phyloP scores from a whole-genome alignment of 805 yeast species.

The Metschnikowia aberdeeniae region DNA sequence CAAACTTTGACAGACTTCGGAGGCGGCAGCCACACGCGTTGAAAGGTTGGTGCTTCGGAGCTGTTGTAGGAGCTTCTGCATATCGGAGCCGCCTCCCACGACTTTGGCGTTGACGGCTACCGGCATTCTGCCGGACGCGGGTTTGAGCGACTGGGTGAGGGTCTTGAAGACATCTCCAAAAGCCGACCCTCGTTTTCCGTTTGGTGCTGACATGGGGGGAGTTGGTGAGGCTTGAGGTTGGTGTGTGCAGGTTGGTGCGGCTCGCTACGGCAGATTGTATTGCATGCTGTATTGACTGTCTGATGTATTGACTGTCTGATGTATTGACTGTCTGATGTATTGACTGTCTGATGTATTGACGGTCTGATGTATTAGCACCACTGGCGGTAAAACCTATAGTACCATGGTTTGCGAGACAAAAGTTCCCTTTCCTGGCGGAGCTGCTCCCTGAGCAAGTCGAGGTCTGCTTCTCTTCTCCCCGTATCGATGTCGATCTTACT shows the following conservation, averaged over 20 bases:
- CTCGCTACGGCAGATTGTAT: no score
- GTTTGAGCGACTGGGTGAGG: constrained; percentile 34
- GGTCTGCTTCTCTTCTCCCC: constrained; percentile 59
- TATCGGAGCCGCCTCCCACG: constrained; percentile 43
- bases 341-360: no score
- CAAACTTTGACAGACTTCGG: constrained; percentile 46
- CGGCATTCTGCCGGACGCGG: constrained; percentile 18
- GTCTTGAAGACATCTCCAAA: constrained; percentile 39
- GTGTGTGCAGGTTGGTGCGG: no score
- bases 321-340: no score
- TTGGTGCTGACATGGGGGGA: not conserved
- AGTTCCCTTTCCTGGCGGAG: constrained; percentile 19
- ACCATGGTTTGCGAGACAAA: constrained; percentile 31
- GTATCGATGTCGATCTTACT: constrained; percentile 55
- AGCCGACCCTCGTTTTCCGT: constrained; percentile 22
- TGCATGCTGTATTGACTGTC: no score
- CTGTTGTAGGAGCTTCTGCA: constrained; percentile 36
- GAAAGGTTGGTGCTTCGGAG: constrained; percentile 35
- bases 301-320: not conserved
- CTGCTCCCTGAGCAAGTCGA: constrained; percentile 50
- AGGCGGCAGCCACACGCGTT: constrained; percentile 47
- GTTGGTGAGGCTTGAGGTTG: not conserved
- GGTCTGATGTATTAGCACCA: constrained; percentile 27
- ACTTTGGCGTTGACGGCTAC: constrained; percentile 38
- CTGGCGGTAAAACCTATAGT: constrained; percentile 28